Conservation (phyloP, 225 moss, liverwort and hornwort species). For the Neckera pumila region DNA sequence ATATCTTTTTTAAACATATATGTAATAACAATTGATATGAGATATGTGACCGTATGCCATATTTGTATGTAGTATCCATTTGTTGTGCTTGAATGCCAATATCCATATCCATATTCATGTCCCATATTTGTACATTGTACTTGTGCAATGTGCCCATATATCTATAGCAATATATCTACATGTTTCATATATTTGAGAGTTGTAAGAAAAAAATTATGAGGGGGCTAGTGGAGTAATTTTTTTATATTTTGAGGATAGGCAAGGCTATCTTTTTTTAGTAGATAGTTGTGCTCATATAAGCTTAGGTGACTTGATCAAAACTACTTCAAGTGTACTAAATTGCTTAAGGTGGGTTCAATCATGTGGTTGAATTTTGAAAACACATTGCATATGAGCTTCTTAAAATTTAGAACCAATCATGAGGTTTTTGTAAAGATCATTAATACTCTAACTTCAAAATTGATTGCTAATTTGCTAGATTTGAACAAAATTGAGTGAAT, state of each 20-base stretch:
- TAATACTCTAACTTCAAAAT: background rate
- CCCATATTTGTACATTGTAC: background rate
- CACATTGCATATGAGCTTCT: background rate
- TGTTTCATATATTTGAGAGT: fast-evolving
- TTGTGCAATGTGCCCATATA: fast-evolving
- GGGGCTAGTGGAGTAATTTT: fast-evolving
- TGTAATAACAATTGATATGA: background rate
- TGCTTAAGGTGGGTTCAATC: fast-evolving
- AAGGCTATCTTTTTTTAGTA: background rate
- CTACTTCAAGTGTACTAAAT: background rate
- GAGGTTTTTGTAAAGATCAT: background rate
- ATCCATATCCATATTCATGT: fast-evolving
- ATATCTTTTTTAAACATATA: background rate
- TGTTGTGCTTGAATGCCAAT: too few species aligned
- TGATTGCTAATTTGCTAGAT: background rate
- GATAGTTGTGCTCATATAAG: background rate
- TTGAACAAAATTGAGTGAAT: background rate
- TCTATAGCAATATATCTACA: background rate
- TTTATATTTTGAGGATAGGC: background rate
- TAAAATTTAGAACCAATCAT: background rate
- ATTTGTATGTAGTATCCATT: fast-evolving
- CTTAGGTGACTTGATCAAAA: background rate
- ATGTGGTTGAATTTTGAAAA: background rate
- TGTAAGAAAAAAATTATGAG: background rate
- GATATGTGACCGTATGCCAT: fast-evolving